Evolutionary conservation across 306 rosid genomes (phyloP).

Genomic region (Prinsepia uniflora): DNA sequence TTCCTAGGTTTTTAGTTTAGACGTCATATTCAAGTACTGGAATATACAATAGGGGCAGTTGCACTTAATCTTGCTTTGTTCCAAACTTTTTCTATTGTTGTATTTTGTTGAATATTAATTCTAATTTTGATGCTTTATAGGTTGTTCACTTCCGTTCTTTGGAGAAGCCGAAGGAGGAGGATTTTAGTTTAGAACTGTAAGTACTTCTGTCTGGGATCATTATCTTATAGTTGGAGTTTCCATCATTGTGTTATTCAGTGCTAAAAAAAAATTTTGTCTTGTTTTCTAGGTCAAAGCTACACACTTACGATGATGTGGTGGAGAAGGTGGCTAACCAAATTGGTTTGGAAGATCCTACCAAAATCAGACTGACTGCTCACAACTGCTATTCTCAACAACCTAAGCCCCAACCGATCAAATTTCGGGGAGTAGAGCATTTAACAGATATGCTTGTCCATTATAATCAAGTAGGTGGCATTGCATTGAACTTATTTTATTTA

Average conservation of each 20-base stretch:
- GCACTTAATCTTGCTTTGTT: background rate
- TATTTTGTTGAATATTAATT: background rate
- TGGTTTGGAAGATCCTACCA: slow-evolving; percentile 71
- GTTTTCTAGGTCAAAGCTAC: slow-evolving; percentile 52
- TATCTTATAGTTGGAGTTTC: background rate
- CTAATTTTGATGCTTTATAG: slow-evolving; percentile 40
- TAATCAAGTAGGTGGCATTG: slow-evolving; percentile 53
- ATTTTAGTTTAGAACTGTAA: slow-evolving; percentile 77
- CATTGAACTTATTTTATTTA: slow-evolving; percentile 11
- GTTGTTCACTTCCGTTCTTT: slow-evolving; percentile 80
- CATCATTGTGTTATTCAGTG: slow-evolving; percentile 2
- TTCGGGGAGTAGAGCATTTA: slow-evolving; percentile 66
- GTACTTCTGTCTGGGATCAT: slow-evolving; percentile 26
- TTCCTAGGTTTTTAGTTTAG: background rate
- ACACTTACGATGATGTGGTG: slow-evolving; percentile 67
- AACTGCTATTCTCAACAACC: slow-evolving; percentile 91
- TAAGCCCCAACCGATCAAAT: slow-evolving; percentile 80
- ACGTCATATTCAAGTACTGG: background rate
- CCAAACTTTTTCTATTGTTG: background rate
- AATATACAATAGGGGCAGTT: background rate
- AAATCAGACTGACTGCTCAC: slow-evolving; percentile 80
- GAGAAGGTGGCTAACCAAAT: slow-evolving; percentile 59
- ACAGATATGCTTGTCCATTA: slow-evolving; percentile 75
- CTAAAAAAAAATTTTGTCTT: background rate
- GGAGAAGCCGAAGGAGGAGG: slow-evolving; percentile 91